Evolutionary conservation across 1,284 basidiomycete genomes (phyloP).

Genomic region (Ustilago lituana): DNA sequence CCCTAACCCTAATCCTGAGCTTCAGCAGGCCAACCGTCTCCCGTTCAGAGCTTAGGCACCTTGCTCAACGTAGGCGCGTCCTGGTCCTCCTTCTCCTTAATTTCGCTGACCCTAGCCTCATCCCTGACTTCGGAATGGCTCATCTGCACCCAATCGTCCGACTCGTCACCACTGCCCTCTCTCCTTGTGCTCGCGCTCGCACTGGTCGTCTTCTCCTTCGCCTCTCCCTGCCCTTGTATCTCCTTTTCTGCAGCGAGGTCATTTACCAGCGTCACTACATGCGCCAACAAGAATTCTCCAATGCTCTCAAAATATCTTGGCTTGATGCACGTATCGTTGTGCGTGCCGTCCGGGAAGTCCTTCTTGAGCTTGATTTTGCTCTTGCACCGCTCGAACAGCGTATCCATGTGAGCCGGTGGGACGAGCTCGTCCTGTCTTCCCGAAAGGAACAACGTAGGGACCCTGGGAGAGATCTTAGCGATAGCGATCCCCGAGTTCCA

Average conservation of each 20-base stretch:
- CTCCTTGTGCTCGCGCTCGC: background rate
- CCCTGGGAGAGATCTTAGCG: constrained; percentile 75
- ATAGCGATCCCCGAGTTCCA: constrained; percentile 85
- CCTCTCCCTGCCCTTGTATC: too few relatives aligned
- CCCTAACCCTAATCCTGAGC: too few relatives aligned
- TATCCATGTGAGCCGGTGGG: constrained; percentile 83
- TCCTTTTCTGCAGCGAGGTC: background rate
- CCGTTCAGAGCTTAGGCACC: constrained; percentile 19
- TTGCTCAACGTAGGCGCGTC: constrained; percentile 34
- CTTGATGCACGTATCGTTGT: constrained; percentile 70
- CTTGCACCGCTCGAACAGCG: constrained; percentile 74
- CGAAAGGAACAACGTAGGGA: constrained; percentile 85
- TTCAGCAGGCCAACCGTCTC: too few relatives aligned
- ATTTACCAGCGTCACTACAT: constrained; percentile 33
- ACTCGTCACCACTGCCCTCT: constrained; percentile 22
- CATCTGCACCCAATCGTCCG: constrained; percentile 57
- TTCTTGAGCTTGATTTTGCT: constrained; percentile 70
- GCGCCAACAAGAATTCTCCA: constrained; percentile 51
- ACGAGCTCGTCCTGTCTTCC: constrained; percentile 85
- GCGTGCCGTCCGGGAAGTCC: constrained; percentile 74
- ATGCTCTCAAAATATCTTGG: constrained; percentile 61
- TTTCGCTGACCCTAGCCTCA: constrained; percentile 9
- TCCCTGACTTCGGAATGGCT: constrained; percentile 39
- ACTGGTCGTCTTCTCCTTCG: too few relatives aligned
- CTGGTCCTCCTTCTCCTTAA: background rate